Percentiles rank a stretch among this genome's conserved stretches.
Evolutionary conservation across 2,329 filamentous ascomycete species (phyloP).

Genomic region (Fusarium sp.): DNA sequence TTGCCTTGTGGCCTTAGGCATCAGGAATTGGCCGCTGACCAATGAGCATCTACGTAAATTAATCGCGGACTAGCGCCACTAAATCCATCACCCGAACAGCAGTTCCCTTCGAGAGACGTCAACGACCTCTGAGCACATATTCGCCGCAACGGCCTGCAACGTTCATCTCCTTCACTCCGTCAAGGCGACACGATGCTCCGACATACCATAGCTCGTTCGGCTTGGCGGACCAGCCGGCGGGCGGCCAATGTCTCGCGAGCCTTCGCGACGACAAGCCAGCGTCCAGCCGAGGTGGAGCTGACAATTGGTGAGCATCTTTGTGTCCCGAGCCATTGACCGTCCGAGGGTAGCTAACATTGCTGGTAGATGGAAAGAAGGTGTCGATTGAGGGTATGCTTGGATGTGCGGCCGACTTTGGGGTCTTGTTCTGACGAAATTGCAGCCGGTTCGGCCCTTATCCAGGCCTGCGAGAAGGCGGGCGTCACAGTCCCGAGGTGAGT

Average conservation of each 20-base stretch:
- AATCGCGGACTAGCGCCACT: conserved; percentile 54
- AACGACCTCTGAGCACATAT: conserved; percentile 51
- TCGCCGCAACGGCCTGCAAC: conserved; percentile 50
- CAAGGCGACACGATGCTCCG: conserved; percentile 72
- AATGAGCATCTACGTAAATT: conserved; percentile 57
- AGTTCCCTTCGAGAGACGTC: conserved; percentile 51
- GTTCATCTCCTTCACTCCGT: conserved; percentile 55
- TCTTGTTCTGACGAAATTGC: conserved; percentile 51
- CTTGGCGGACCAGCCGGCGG: conserved; percentile 69
- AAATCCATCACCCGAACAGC: conserved; percentile 51
- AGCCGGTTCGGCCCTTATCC: conserved; percentile 97
- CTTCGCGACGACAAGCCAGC: conserved; percentile 80
- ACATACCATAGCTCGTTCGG: conserved; percentile 72
- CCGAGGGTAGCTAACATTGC: conserved; percentile 45
- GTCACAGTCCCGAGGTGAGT: conserved; percentile 81
- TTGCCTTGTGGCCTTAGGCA: conserved; percentile 51
- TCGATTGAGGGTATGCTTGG: conserved; percentile 84
- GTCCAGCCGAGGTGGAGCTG: conserved; percentile 92
- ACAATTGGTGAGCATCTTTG: conserved; percentile 74
- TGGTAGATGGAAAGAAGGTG: conserved; percentile 92
- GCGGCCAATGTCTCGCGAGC: conserved; percentile 71
- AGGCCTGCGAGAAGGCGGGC: conserved; percentile 98
- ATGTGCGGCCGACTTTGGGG: conserved; percentile 26
- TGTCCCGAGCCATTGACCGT: conserved; percentile 45
- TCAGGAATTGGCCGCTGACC: conserved; percentile 39